Conservation (phyloP, 441 rosid genomes). For the Adansonia madagascariensis region DNA sequence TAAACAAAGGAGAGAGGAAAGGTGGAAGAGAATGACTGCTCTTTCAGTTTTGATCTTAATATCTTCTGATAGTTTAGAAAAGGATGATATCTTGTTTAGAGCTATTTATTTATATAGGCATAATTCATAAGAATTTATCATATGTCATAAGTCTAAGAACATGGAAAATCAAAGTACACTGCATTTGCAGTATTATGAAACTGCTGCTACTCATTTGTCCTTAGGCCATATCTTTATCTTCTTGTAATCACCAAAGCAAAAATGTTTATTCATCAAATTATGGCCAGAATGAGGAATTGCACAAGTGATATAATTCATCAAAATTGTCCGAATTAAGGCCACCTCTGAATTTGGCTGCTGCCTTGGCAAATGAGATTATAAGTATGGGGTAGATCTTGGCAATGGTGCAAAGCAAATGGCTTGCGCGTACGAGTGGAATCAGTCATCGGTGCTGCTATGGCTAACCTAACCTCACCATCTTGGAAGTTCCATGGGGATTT, state of each 20-base stretch:
- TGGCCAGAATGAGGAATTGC: constrained; percentile 38
- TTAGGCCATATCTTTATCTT: background rate
- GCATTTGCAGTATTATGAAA: background rate
- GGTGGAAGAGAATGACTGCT: too few species aligned
- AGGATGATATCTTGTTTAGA: too few species aligned
- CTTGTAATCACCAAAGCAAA: constrained; percentile 27
- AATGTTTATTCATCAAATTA: background rate
- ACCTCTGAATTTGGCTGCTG: constrained; percentile 19
- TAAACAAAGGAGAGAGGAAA: too few species aligned
- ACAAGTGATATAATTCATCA: constrained; percentile 33
- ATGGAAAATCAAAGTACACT: too few species aligned
- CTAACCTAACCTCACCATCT: constrained; percentile 33
- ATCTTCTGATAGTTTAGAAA: too few species aligned
- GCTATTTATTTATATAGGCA: too few species aligned
- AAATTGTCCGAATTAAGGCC: constrained; percentile 8
- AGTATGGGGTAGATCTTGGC: constrained; percentile 30
- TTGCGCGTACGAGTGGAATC: constrained; percentile 2
- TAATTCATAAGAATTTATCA: too few species aligned
- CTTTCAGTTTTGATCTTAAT: too few species aligned
- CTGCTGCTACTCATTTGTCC: background rate
- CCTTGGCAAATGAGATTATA: constrained; percentile 24
- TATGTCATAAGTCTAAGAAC: too few species aligned
- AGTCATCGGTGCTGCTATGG: constrained; percentile 40
- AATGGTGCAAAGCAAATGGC: constrained; percentile 19
- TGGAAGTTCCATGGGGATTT: constrained; percentile 3